Evolutionary conservation across 2,329 filamentous ascomycete genomes (phyloP).

Genomic region (Pleurostoma richardsiae): DNA sequence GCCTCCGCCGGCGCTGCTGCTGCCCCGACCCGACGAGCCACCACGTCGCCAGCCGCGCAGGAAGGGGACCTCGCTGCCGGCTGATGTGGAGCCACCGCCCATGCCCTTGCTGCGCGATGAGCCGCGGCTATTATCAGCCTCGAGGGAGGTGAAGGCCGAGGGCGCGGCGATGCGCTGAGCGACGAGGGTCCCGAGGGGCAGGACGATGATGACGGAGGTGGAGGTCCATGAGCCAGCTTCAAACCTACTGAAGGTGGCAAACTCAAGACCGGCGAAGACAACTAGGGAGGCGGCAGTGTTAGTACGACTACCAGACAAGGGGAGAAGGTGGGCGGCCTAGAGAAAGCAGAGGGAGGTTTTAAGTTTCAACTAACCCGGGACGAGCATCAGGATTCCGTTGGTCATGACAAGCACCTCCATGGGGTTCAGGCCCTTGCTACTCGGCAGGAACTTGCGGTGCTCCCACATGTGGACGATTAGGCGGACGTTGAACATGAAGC

Average conservation of each 20-base stretch:
- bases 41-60: conserved; percentile 4
- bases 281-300: conserved; percentile 24
- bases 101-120: conserved; percentile 8
- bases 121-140: conserved; percentile 1
- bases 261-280: conserved; percentile 45
- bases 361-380: conserved; percentile 40
- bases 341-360: not conserved
- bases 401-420: conserved; percentile 52
- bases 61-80: conserved; percentile 7
- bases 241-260: conserved; percentile 33
- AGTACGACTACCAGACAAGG: not conserved
- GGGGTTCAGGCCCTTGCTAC: conserved; percentile 34
- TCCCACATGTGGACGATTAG: conserved; percentile 41
- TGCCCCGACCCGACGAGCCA: conserved; percentile 2
- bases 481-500: conserved; percentile 48
- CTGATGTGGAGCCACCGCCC: conserved; percentile 10
- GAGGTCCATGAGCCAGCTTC: conserved; percentile 44
- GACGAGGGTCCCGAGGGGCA: conserved; percentile 46
- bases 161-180: conserved; percentile 38
- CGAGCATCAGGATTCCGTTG: conserved; percentile 50
- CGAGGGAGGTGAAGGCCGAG: conserved; percentile 14
- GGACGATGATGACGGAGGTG: conserved; percentile 44
- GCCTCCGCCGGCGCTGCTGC: conserved; percentile 12
- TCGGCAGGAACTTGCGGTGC: conserved; percentile 41
- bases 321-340: not conserved